phyloP scores from a whole-genome alignment of 345 rosid species.

The Populus davidiana region DNA sequence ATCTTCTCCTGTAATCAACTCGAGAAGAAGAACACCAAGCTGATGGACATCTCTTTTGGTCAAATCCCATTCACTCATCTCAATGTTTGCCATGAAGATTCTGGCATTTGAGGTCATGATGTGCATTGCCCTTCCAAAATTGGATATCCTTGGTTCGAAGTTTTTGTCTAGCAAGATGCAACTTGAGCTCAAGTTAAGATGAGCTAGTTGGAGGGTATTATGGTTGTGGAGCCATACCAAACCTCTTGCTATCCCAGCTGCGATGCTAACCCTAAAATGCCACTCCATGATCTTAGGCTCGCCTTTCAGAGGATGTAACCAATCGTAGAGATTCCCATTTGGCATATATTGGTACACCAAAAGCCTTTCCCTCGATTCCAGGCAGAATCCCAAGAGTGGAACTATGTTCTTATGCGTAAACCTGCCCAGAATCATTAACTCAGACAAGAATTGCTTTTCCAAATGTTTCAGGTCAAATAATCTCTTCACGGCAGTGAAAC shows the following conservation, averaged over 20 bases:
- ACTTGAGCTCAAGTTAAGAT: neutral
- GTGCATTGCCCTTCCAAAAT: neutral
- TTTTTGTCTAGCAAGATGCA: neutral
- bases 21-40: neutral
- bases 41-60: neutral
- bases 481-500: constrained; percentile 13
- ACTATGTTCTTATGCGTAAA: neutral
- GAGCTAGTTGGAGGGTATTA: neutral
- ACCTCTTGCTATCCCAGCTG: neutral
- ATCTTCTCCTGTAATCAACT: neutral
- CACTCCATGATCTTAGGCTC: neutral
- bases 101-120: neutral
- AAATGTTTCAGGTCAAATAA: neutral
- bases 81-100: neutral
- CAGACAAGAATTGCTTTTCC: constrained; percentile 1
- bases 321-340: neutral
- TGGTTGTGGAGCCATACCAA: neutral
- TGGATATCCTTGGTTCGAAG: constrained; percentile 3
- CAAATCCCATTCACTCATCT: neutral
- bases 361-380: neutral
- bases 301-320: neutral
- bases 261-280: neutral
- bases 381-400: neutral
- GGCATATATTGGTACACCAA: neutral
- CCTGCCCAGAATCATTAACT: constrained; percentile 1